Evolutionary conservation across 345 rosid genomes (phyloP).

Genomic region (Boechera retrofracta): DNA sequence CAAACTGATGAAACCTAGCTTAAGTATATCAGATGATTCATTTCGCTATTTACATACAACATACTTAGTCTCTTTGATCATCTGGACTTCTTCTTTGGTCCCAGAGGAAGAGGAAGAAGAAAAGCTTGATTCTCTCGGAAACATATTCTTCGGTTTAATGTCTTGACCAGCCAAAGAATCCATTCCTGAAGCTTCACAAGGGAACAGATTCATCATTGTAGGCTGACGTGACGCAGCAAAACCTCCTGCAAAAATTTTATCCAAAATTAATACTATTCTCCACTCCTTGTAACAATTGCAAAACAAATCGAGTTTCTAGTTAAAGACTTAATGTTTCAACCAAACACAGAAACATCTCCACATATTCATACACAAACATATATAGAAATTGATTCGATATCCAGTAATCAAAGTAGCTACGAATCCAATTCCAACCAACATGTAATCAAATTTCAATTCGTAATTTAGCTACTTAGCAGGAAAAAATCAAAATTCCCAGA

Average conservation of each 20-base stretch:
- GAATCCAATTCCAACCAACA: slow-evolving; percentile 14
- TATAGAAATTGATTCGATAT: background rate
- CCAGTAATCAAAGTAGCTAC: background rate
- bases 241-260: slow-evolving; percentile 30
- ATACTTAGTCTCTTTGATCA: slow-evolving; percentile 51
- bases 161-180: slow-evolving; percentile 34
- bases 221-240: slow-evolving; percentile 34
- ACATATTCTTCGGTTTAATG: slow-evolving; percentile 57
- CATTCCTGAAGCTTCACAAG: slow-evolving; percentile 37
- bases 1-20: slow-evolving; percentile 2
- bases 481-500: background rate
- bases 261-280: background rate
- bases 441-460: background rate
- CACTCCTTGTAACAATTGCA: background rate
- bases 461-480: background rate
- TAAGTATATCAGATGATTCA: background rate
- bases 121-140: slow-evolving; percentile 64
- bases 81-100: slow-evolving; percentile 47
- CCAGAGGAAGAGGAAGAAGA: slow-evolving; percentile 44
- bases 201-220: slow-evolving; percentile 71
- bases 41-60: background rate
- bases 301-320: background rate
- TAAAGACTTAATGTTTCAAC: background rate
- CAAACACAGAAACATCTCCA: slow-evolving; percentile 3
- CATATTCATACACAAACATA: background rate